phyloP scores from a whole-genome alignment of 495 filamentous ascomycete genomes.

The Xylaria sp. region DNA sequence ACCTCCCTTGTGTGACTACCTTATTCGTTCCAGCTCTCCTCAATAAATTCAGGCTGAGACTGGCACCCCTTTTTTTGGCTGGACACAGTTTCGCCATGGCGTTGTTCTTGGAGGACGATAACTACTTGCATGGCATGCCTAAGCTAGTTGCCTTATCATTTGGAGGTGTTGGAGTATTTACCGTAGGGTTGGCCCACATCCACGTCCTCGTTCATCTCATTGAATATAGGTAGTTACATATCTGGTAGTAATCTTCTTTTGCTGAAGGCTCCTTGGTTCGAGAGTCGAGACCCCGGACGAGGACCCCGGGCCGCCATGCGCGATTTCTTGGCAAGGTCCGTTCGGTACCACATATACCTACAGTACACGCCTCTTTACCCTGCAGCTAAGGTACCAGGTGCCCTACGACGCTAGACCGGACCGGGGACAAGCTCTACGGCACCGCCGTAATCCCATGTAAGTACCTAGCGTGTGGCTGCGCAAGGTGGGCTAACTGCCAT shows the following conservation, averaged over 20 bases:
- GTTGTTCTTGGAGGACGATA: background rate
- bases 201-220: background rate
- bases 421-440: constrained; percentile 3
- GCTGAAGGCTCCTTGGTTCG: background rate
- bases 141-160: background rate
- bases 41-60: background rate
- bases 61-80: background rate
- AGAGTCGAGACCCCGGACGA: constrained; percentile 3
- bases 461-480: constrained; percentile 20
- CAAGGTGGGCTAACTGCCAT: constrained; percentile 15
- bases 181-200: background rate
- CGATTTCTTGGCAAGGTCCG: constrained; percentile 2
- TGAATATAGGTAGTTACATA: background rate
- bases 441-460: too few species aligned
- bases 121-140: background rate
- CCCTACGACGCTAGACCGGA: constrained; percentile 5
- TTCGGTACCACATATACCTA: background rate
- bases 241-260: background rate
- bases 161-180: background rate
- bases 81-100: background rate
- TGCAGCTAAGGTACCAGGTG: background rate
- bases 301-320: background rate
- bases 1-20: background rate
- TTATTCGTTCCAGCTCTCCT: background rate
- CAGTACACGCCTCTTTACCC: background rate